Evolutionary conservation across 495 filamentous ascomycete genomes (phyloP).

Genomic region (Talaromyces adpressus): DNA sequence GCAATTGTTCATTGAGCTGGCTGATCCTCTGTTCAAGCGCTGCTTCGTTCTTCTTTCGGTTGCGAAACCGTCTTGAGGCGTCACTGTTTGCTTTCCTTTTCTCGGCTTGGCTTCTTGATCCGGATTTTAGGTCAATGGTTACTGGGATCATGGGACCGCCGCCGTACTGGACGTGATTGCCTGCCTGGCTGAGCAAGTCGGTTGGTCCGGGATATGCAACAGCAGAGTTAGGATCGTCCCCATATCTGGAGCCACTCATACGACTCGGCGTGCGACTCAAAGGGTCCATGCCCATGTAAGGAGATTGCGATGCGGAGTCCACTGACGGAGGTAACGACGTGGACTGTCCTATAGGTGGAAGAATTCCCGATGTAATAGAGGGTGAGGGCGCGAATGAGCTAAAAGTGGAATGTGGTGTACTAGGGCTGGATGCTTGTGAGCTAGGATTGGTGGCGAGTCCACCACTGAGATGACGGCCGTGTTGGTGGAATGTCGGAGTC

Average conservation of each 20-base stretch:
- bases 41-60: conserved; percentile 83
- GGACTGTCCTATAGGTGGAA: conserved; percentile 14
- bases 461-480: conserved; percentile 35
- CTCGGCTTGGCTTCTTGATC: conserved; percentile 79
- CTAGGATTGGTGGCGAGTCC: conserved; percentile 31
- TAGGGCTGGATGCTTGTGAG: conserved; percentile 52
- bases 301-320: conserved; percentile 11
- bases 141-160: conserved; percentile 56
- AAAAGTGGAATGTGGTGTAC: conserved; percentile 43
- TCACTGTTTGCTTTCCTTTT: conserved; percentile 91
- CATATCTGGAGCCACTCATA: conserved; percentile 19
- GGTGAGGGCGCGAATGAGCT: conserved; percentile 44
- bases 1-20: conserved; percentile 54
- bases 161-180: neutral
- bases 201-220: conserved; percentile 33
- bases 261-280: conserved; percentile 19
- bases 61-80: conserved; percentile 82
- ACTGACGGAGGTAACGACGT: conserved; percentile 17
- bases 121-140: conserved; percentile 62
- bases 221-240: conserved; percentile 25
- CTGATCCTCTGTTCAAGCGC: conserved; percentile 56
- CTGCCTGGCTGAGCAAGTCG: conserved; percentile 23
- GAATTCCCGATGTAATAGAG: conserved; percentile 18
- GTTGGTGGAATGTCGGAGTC: conserved; percentile 27
- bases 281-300: conserved; percentile 26